Base-by-base conservation (phyloP, 2,329 filamentous ascomycete genomes). In the Lithohypha guttulata region DNA sequence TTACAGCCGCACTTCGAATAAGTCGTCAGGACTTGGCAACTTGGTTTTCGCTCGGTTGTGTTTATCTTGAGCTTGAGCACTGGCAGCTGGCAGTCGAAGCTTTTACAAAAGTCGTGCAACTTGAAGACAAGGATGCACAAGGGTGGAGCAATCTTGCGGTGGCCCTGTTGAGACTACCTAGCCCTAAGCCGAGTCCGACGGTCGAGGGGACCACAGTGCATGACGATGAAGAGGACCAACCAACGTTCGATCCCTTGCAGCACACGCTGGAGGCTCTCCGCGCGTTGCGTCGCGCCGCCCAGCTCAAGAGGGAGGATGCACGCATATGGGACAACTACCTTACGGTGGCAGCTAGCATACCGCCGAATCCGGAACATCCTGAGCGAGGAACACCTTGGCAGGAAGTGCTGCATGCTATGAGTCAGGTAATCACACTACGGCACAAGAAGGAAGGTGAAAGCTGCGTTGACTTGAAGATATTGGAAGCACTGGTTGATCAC, bases 251-350 rank as follows among this genome's bases (percentile, higher is more conserved):
- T 79, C 46, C 74, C 77, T 0, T 68, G 75, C 23, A 70, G 33
- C 68, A 84, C 38, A 71, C 86, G 2, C 65, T 71, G 0, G 84
- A 93, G 55, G 79, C 91, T 0, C 73, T 98, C 1, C 68, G 74
- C 4, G 89, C 91, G 0, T 84, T 93, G 60, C 91, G 93, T 56
- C 81, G 83, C 47, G 91, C 87, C 7, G 85, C 87, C 0, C 72
- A 75, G 3, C 73, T 94, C 17, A 85, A 93, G 35, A 74, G 84
- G 59, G 79, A 86, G 51, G 89, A 89, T 62, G 84, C 81, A 72
- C 79, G 84, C 51, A 95, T 98, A 58, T 96, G 89, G 89, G 84
- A 93, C 56, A 98, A 98, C 53, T 81, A 96, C 11, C 74, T 98
- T 42, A 91, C 86, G 0, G 79, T 96, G 15, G 81, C 84, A 0